Percentiles rank a stretch among this genome's conserved stretches.
These are phyloP conservation scores for Boletus bicolor DNA, from an alignment of 768 basidiomycete species.

Conservation along the genomic window DNA sequence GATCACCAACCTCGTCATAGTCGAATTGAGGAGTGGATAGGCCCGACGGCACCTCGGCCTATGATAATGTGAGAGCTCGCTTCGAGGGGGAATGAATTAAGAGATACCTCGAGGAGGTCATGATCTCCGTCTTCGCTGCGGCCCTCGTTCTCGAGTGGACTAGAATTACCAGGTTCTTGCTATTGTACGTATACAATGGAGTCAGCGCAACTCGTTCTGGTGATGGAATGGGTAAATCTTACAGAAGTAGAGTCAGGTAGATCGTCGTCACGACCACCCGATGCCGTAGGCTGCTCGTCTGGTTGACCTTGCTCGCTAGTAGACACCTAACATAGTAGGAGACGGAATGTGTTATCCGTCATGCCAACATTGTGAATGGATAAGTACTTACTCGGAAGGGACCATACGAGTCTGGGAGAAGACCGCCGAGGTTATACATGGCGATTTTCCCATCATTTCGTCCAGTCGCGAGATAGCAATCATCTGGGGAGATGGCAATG, in stretches of 20 bases:
- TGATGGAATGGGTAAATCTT: neutral
- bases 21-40: neutral
- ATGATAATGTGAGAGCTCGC: neutral
- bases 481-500: neutral
- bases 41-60: neutral
- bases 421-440: neutral
- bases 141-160: neutral
- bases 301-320: neutral
- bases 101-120: neutral
- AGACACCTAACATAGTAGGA: neutral
- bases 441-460: neutral
- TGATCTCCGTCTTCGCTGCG: neutral
- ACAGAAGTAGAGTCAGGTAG: neutral
- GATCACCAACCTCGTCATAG: neutral
- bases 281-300: neutral
- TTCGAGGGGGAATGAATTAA: too few species aligned
- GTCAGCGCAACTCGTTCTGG: neutral
- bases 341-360: too few species aligned
- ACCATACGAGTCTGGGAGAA: neutral
- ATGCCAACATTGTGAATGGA: neutral
- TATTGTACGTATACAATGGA: neutral
- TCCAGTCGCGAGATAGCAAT: neutral
- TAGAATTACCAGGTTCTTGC: neutral
- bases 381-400: neutral
- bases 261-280: neutral